Evolutionary conservation across 768 basidiomycete genomes (phyloP), one percentile per base, ranked within the genome.

Genomic region (Pleurotus tuber-regium): DNA sequence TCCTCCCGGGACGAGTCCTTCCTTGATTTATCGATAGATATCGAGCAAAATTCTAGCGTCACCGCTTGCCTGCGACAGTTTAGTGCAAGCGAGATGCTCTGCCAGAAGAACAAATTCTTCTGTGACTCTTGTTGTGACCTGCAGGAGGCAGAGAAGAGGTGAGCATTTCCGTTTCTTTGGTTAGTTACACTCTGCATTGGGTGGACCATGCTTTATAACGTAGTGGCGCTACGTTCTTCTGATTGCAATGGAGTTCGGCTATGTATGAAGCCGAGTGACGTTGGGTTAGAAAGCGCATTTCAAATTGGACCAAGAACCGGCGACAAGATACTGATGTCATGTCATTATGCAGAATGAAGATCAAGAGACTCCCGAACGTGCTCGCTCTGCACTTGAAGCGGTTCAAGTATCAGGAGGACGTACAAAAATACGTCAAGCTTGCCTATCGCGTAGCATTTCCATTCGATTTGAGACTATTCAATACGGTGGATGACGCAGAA

Each of bases 71-170:
- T 99, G 29, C 82, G 93, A 40, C 92, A 95, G 64, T 99, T 99
- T 66, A 96, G 92, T 63, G 95, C 94, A 33, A 92, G 89, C 63
- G 97, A 99, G 70, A 99, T 98, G 95, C 81, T 99, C 16, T 95
- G 92, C 60, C 92, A 96, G 68, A 89, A 82, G 68, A 98, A 99
- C 76, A 98, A 98, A 71, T 99, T 98, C 65, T 97, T 92, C 67
- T 99, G 97, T 65, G 97, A 99, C 66, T 83, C 87, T 14, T 99
- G 97, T 66, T 95, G 96, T 62, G 94, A 93, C 52, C 70, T 98
- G 23, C 96, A 98, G 62, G 97, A 99, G 68, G 97, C 97, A 2
- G 97, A 98, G 75, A 96, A 96, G 76, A 79, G 96, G 95, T 90
- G 60, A 59, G 80, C 70, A 25, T 42, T 4, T 26, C 30, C 31